Conservation (phyloP, 306 rosid genomes). For the Lathyrus aphaca region DNA sequence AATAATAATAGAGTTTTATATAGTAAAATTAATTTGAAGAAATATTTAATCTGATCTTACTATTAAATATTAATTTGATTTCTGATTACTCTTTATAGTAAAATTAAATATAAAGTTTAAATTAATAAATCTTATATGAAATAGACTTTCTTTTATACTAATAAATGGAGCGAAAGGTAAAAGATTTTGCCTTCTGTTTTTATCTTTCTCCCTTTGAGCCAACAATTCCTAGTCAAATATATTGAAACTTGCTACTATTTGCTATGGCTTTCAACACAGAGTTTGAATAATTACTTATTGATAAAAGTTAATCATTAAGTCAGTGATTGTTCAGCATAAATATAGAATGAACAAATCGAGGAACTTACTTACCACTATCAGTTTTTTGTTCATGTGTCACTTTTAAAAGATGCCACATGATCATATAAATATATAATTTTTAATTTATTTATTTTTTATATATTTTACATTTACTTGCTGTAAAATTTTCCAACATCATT, state of each 20-base stretch:
- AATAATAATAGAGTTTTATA: no score
- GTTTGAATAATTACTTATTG: conserved; percentile 22
- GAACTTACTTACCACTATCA: conserved; percentile 30
- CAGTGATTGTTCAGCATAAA: conserved; percentile 48
- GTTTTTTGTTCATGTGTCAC: conserved; percentile 32
- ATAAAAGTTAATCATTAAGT: conserved; percentile 35
- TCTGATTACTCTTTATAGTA: no score
- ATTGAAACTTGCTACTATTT: conserved; percentile 25
- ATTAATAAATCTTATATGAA: no score
- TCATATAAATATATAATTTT: neutral
- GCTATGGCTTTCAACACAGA: neutral
- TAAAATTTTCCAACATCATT: conserved; percentile 13
- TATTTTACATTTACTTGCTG: neutral
- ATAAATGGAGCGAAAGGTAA: neutral
- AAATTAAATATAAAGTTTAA: no score
- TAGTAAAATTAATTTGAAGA: no score
- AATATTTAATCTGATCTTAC: no score
- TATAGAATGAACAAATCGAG: conserved; percentile 31
- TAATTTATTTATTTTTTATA: neutral
- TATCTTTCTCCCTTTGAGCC: conserved; percentile 34
- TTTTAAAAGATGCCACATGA: conserved; percentile 23
- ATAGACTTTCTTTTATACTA: no score
- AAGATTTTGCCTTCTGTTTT: neutral
- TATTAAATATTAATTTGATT: no score
- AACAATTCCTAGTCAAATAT: conserved; percentile 24